Base-by-base conservation (phyloP, 768 basidiomycete species). In the Calvatia gigantea region DNA sequence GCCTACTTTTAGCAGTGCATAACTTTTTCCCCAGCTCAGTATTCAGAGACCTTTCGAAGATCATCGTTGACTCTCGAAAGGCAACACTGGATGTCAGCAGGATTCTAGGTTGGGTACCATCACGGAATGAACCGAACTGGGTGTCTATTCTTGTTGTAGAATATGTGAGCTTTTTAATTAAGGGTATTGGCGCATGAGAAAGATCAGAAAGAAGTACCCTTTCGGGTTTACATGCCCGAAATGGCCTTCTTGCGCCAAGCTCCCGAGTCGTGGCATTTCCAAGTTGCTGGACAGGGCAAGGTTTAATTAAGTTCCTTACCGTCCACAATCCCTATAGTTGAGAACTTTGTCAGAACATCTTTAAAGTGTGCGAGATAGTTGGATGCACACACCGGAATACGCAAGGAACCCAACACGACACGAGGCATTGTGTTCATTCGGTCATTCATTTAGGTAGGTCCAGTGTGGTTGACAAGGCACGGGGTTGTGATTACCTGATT, bases 181-280 rank as follows among this genome's bases (percentile, higher is more conserved):
- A 19, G 29, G 27, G 6, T 35, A 44, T 44, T 33, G 39, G 39
- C 32, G 41, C 14, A 14, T 42, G 31, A 32, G 19, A 53, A 12
- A 37, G 12, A 53, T 53, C 51, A 53, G 39, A 32, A 48, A 46
- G 52, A 54, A 54, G 52, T 43, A n/a, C 12, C 43, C 43, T 9
- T 35, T 44, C 43, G 42, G 42, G 33, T 11, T 27, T 44, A 54
- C 25, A 44, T 43, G 23, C 52, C 43, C 42, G 43, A 54, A 54
- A 54, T 54, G 43, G 43, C n/a, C 46, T 35, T 32, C 52, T 54
- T 43, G 37, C 31, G 23, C 31, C 42, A 45, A 5, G n/a, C 25
- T 54, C 43, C 52, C 44, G 23, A 28, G 43, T 54, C 43, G 11
- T 25, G 42, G n/a, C 2, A 35, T 44, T 37, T 7, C 37, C 2